Conservation (phyloP, 2,329 filamentous ascomycete species). For the Microdochium bolleyi region DNA sequence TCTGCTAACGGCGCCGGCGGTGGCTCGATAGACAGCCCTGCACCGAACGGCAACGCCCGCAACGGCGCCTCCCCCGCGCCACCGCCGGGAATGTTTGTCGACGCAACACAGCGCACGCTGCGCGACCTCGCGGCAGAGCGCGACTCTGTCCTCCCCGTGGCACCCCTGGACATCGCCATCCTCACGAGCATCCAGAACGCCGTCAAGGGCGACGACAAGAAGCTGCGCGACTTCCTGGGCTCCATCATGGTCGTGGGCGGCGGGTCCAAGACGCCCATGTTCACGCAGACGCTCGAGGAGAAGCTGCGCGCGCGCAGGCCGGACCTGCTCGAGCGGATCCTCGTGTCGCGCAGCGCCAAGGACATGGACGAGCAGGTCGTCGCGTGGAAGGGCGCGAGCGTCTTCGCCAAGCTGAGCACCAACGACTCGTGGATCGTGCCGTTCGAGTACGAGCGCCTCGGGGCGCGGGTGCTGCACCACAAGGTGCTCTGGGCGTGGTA, state of each 20-base stretch:
- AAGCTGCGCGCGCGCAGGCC: constrained; percentile 60
- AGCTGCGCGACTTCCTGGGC: constrained; percentile 80
- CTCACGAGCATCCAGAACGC: constrained; percentile 84
- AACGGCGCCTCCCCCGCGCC: constrained; percentile 40
- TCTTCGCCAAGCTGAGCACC: constrained; percentile 84
- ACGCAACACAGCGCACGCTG: constrained; percentile 40
- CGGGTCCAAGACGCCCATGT: constrained; percentile 70
- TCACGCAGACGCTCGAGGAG: constrained; percentile 78
- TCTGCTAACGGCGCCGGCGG: constrained; percentile 33
- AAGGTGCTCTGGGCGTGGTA: constrained; percentile 63
- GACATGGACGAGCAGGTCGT: constrained; percentile 98
- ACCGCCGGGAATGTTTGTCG: constrained; percentile 38
- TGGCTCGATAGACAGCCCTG: constrained; percentile 42
- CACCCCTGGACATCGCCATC: constrained; percentile 82
- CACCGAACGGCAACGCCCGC: constrained; percentile 39
- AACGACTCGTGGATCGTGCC: constrained; percentile 94
- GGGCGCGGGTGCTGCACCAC: constrained; percentile 73
- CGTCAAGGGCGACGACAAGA: constrained; percentile 83
- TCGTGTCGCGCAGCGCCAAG: constrained; percentile 65
- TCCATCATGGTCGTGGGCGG: constrained; percentile 89
- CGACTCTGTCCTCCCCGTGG: constrained; percentile 73
- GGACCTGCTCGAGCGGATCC: constrained; percentile 51
- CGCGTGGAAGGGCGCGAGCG: constrained; percentile 93
- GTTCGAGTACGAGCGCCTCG: constrained; percentile 81
- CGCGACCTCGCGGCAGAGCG: constrained; percentile 57